phyloP scores from a whole-genome alignment of 2,329 filamentous ascomycete species.

The Fusarium humuli region DNA sequence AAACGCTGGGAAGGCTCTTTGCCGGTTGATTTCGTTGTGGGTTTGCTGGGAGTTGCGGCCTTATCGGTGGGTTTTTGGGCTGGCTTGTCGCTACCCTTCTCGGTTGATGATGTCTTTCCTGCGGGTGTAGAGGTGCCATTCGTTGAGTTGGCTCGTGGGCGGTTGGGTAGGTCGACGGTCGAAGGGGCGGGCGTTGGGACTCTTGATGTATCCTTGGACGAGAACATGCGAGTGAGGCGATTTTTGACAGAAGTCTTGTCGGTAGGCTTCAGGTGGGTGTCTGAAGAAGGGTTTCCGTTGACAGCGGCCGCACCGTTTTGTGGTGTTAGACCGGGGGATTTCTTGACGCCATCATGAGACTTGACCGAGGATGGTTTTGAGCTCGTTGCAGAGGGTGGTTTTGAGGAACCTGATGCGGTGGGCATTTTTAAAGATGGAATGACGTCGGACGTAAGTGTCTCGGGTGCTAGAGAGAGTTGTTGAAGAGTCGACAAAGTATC shows the following conservation, averaged over 20 bases:
- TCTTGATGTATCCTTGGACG: constrained; percentile 63
- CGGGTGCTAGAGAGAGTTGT: constrained; percentile 12
- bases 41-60: constrained; percentile 43
- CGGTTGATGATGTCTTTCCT: constrained; percentile 59
- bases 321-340: constrained; percentile 55
- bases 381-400: constrained; percentile 57
- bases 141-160: constrained; percentile 53
- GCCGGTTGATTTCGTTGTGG: constrained; percentile 47
- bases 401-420: constrained; percentile 48
- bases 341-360: constrained; percentile 58
- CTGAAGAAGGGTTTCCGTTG: constrained; percentile 44
- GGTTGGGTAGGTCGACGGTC: constrained; percentile 50
- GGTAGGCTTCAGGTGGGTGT: constrained; percentile 44
- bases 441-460: constrained; percentile 22
- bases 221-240: constrained; percentile 74
- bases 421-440: constrained; percentile 49
- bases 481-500: constrained; percentile 13
- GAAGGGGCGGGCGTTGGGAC: constrained; percentile 50
- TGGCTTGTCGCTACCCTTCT: constrained; percentile 50
- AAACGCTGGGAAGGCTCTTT: constrained; percentile 63
- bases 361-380: constrained; percentile 64
- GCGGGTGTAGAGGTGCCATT: constrained; percentile 53
- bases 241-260: constrained; percentile 67
- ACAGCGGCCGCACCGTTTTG: constrained; percentile 53
- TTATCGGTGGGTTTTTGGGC: constrained; percentile 45